Evolutionary conservation across 2,329 filamentous ascomycete genomes (phyloP), one percentile per base, ranked within the genome.

Genomic region (Amylocarpus encephaloides): DNA sequence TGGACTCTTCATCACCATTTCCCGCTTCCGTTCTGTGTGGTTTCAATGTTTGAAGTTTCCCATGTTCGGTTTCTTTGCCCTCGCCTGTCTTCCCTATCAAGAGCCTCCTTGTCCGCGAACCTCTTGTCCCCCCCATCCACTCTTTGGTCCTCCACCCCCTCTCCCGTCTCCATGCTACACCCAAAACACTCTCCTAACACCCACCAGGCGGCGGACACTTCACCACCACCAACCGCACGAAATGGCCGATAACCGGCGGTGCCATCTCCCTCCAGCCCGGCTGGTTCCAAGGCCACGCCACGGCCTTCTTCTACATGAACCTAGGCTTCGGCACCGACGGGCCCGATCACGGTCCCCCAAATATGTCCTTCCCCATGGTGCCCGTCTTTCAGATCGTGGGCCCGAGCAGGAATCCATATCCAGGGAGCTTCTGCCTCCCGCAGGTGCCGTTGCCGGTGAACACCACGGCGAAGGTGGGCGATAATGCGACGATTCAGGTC

Each of bases 221-320:
- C 42, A 78, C 80, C 34, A 86, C 88, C 0, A 76, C 70, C 40
- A 97, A 98, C 71, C 83, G 92, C 55, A 95, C 93, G 12, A 88
- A 85, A 71, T 97, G 93, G 93, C 91, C 93, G 13, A 77, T 89
- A 44, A 80, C 72, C 29, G 93, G 93, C 59, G 93, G 93, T 55
- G 89, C 90, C n/a, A 64, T 98, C 53, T 79, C 89, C 44, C 78
- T 96, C 62, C 92, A 97, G 66, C 93, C 93, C 0, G 93, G 92
- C 63, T 97, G 93, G 93, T 96, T 96, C 74, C 82, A 84, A 51
- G 93, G 93, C 57, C 93, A 97, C 68, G 68, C 79, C 33, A 84
- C 81, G 5, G 92, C 90, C 15, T 80, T 89, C 61, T 77, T 95
- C 66, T 95, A 95, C 71, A 74, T 97, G 71, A 97, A 97, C 73